These are phyloP conservation scores for Tulasnella sp. DNA, from an alignment of 768 basidiomycete genomes.

Conservation along the genomic window DNA sequence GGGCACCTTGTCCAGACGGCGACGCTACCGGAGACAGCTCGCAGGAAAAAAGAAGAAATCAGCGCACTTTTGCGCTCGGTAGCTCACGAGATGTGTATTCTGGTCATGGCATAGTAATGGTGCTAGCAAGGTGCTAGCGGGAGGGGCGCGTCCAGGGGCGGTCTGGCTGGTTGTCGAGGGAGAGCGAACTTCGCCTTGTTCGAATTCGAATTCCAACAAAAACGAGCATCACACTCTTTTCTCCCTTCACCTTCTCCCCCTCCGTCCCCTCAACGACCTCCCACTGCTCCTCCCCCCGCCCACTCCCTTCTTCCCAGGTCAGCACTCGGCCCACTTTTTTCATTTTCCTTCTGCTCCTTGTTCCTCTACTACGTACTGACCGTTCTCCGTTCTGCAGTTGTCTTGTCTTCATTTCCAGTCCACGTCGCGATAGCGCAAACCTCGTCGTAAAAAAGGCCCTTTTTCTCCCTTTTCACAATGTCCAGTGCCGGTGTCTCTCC, in stretches of 20 bases:
- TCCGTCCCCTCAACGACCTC: not conserved
- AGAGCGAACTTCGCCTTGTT: slow-evolving; percentile 6
- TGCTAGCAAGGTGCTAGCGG: not conserved
- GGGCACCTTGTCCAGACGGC: not conserved
- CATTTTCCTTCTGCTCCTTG: not conserved
- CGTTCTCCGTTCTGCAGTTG: slow-evolving; percentile 3
- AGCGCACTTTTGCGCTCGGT: not conserved
- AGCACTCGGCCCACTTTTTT: slow-evolving; percentile 8
- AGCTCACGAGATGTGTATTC: not conserved
- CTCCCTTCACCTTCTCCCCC: not conserved
- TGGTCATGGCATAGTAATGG: not conserved
- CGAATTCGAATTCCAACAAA: slow-evolving; percentile 16
- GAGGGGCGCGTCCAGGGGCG: not conserved
- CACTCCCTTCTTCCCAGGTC: slow-evolving; percentile 11
- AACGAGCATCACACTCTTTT: not conserved
- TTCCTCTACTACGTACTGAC: not conserved
- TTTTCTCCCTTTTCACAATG: not conserved
- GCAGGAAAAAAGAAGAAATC: not conserved
- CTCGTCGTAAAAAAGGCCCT: slow-evolving; percentile 5
- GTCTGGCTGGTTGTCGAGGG: not conserved
- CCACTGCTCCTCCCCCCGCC: slow-evolving; percentile 5
- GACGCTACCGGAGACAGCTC: not conserved
- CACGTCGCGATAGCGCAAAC: slow-evolving; percentile 14
- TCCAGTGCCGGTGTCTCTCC: slow-evolving; percentile 25
- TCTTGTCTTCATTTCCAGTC: slow-evolving; percentile 16